Base-by-base conservation (phyloP, 768 basidiomycete genomes). In the Suillus subluteus region DNA sequence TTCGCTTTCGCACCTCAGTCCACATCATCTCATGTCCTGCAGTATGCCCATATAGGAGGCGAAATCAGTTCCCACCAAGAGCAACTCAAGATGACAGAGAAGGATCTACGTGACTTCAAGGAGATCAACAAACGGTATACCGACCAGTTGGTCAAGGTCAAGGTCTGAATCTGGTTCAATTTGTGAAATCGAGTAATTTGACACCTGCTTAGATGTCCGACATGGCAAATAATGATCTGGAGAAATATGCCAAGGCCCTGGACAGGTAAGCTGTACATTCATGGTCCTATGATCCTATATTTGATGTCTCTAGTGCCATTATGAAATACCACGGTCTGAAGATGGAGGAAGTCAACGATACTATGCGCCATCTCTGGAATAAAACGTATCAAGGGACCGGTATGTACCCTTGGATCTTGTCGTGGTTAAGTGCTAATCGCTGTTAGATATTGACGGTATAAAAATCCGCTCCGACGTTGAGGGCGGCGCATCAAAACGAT, bases 281-380 rank as follows among this genome's bases (percentile, higher is more conserved):
- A 30, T 35, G 18, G 23, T 16, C 2, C 40, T 65, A 58, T 43
- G 23, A 26, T 46, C 6, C 46, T 23, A 63, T n/a, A 37, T 59
- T 67, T 74, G 62, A 79, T 68, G 50, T 48, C 56, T 63, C 26
- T 68, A 98, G 97, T 70, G 98, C 96, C 50, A 99, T 99, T 77
- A 98, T 99, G 94, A 95, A 94, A 78, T 99, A 98, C 73, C 98
- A 99, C 74, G 82, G 89, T 16, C 84, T 98, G 72, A 99, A 99
- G 80, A 98, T 99, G 98, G 95, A 96, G 78, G 98, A 99, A 82
- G 96, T 99, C 72, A 99, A 99, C 73, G 96, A 98, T 73, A 96
- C 91, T 16, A 97, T 99, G 88, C 91, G 91, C 58, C 95, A 98
- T 73, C 77, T 99, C 4, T 99, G 98, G 98, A 97, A 95, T 76